Conservation (phyloP, 2,329 filamentous ascomycete genomes). For the Aspergillus japonicus region DNA sequence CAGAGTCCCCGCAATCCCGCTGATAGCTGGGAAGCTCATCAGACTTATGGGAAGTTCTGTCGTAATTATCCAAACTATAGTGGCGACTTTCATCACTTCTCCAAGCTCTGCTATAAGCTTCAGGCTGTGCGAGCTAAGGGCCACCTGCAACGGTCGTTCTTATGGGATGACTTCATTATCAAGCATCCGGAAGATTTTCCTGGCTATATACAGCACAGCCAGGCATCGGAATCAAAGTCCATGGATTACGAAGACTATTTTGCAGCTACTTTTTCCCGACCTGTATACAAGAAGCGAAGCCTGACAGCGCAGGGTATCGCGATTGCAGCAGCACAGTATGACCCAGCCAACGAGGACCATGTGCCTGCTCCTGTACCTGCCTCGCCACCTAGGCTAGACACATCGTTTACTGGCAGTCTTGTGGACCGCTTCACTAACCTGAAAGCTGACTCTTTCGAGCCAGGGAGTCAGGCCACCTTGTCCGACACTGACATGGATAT, state of each 20-base stretch:
- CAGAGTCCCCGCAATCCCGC: conserved; percentile 22
- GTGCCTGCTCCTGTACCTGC: conserved; percentile 1
- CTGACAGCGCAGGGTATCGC: conserved; percentile 35
- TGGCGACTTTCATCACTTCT: conserved; percentile 41
- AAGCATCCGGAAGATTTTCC: conserved; percentile 40
- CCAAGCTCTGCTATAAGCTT: conserved; percentile 38
- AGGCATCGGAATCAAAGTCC: conserved; percentile 24
- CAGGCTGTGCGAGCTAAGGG: conserved; percentile 31
- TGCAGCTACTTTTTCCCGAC: conserved; percentile 27
- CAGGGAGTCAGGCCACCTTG: conserved; percentile 7
- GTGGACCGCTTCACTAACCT: conserved; percentile 25
- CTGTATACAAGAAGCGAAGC: conserved; percentile 38
- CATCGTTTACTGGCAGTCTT: conserved; percentile 29
- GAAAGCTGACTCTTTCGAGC: conserved; percentile 24
- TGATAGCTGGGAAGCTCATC: conserved; percentile 24
- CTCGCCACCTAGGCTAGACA: conserved; percentile 2
- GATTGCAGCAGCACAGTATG: conserved; percentile 27
- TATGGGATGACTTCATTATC: conserved; percentile 50
- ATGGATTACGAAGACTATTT: conserved; percentile 44
- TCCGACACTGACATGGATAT: conserved; percentile 16
- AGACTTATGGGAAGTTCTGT: conserved; percentile 39
- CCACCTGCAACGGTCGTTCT: conserved; percentile 33
- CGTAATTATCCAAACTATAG: conserved; percentile 40
- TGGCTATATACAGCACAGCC: conserved; percentile 31
- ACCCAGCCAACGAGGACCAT: conserved; percentile 6